Evolutionary conservation across 192 early-diverging fungal species (phyloP), one percentile per base, ranked within the genome.

Genomic region (Glomus cerebriforme): DNA sequence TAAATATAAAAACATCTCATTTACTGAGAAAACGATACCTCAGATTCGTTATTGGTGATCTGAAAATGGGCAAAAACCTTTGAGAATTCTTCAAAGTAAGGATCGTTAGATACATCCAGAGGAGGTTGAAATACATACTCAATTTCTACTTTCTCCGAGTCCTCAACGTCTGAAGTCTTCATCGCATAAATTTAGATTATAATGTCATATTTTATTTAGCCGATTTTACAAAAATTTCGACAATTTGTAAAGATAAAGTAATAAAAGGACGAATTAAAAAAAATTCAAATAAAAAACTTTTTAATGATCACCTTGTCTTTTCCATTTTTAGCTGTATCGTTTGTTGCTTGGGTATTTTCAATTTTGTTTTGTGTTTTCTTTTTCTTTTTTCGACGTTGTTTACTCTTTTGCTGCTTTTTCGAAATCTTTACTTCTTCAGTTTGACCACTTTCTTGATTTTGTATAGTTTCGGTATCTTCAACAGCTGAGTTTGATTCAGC

Each of bases 61-160:
- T 82, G 79, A 81, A 86, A 86, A 79, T 83, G 82, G 67, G 83
- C 81, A 73, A 86, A 86, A 13, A 86, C 79, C 67, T 82, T 80
- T 71, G 81, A 81, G 54, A 86, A 86, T 64, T 81, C 75, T 79
- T 82, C 85, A 77, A 82, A 86, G 15, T 80, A 79, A 43, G 84
- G 84, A 35, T 78, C 77, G 77, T 78, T 78, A 69, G 77, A 37
- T 78, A 69, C n/a, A 78, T 78, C 77, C 63, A 69, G 59, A 32
- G 66, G 77, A 32, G 66, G 77, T 78, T 64, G 66, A 59, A 37
- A 78, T 78, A 78, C 77, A 58, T 78, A 78, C 77, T 78, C 77
- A 59, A 78, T 78, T 78, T 78, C 77, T 8, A 78, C 67, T 35
- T 59, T 60, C 34, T 78, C 77, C 32, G 7, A 7, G 58, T 78